Conservation (phyloP, 768 basidiomycete genomes). For the Hysterangium stoloniferum region DNA sequence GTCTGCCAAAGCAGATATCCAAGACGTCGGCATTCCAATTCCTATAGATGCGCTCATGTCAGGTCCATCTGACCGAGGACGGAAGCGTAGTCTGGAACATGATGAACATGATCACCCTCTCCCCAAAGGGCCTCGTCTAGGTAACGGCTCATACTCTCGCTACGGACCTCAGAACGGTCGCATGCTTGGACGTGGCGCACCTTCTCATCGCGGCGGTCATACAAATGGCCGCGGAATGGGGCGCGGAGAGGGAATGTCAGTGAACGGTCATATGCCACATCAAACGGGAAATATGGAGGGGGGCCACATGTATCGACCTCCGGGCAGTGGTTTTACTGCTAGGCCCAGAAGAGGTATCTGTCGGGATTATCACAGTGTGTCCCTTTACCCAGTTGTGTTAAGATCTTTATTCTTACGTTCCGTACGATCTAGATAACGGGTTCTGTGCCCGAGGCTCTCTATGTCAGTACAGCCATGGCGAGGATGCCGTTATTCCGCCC, state of each 20-base stretch:
- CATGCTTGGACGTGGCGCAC: not conserved
- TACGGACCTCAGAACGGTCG: slow-evolving; percentile 22
- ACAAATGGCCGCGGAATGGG: slow-evolving; percentile 31
- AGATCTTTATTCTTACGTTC: slow-evolving; percentile 11
- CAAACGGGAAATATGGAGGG: slow-evolving; percentile 19
- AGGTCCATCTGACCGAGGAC: slow-evolving; percentile 41
- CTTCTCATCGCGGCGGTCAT: slow-evolving; percentile 11
- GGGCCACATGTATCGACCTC: slow-evolving; percentile 15
- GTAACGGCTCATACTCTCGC: slow-evolving; percentile 61
- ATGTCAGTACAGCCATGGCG: slow-evolving; percentile 92
- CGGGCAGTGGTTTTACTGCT: slow-evolving; percentile 1
- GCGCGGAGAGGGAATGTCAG: slow-evolving; percentile 25
- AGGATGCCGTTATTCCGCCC: slow-evolving; percentile 73
- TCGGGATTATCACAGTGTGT: slow-evolving; percentile 89
- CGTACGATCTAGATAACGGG: slow-evolving; percentile 58
- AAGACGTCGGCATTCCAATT: slow-evolving; percentile 58
- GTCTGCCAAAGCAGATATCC: not conserved
- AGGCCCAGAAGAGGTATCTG: slow-evolving; percentile 54
- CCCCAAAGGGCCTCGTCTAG: slow-evolving; percentile 64
- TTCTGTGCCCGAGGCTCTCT: slow-evolving; percentile 82
- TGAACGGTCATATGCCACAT: slow-evolving; percentile 20
- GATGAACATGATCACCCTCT: slow-evolving; percentile 56
- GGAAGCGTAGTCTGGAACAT: slow-evolving; percentile 58
- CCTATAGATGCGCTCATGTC: slow-evolving; percentile 60
- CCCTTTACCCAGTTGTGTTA: not conserved